Evolutionary conservation across 169 alveolate species (phyloP).

Genomic region (Cryptosporidium parvum): DNA sequence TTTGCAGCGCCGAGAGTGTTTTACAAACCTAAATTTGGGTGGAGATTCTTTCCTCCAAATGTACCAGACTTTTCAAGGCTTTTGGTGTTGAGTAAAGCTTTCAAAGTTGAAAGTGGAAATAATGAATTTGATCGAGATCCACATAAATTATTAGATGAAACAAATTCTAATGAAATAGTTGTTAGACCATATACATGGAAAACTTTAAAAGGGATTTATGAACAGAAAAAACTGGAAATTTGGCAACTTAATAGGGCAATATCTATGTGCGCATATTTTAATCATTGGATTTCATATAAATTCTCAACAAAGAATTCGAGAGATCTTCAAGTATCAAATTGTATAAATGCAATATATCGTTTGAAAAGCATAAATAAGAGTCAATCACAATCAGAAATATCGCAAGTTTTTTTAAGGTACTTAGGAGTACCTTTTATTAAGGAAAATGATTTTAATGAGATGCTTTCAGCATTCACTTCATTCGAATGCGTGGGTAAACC

Average conservation of each 20-base stretch:
- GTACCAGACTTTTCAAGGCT: constrained; percentile 61
- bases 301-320: constrained; percentile 9
- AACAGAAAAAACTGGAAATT: constrained; percentile 25
- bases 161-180: background rate
- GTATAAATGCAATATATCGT: constrained; percentile 41
- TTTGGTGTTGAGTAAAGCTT: constrained; percentile 36
- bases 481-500: constrained; percentile 41
- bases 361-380: constrained; percentile 5
- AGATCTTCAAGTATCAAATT: constrained; percentile 11
- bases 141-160: background rate
- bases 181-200: constrained; percentile 51
- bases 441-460: constrained; percentile 30
- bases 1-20: constrained; percentile 74
- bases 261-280: constrained; percentile 72
- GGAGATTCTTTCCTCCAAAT: constrained; percentile 65
- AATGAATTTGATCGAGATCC: background rate
- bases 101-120: constrained; percentile 1
- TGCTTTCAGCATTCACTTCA: constrained; percentile 70
- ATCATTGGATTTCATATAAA: constrained; percentile 50
- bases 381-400: constrained; percentile 35
- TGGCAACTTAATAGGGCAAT: constrained; percentile 66
- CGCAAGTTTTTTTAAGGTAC: constrained; percentile 24
- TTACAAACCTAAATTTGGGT: constrained; percentile 59
- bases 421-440: constrained; percentile 21
- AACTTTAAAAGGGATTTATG: constrained; percentile 1